Conservation (phyloP, 306 rosid species). For the Quercus agrifolia region DNA sequence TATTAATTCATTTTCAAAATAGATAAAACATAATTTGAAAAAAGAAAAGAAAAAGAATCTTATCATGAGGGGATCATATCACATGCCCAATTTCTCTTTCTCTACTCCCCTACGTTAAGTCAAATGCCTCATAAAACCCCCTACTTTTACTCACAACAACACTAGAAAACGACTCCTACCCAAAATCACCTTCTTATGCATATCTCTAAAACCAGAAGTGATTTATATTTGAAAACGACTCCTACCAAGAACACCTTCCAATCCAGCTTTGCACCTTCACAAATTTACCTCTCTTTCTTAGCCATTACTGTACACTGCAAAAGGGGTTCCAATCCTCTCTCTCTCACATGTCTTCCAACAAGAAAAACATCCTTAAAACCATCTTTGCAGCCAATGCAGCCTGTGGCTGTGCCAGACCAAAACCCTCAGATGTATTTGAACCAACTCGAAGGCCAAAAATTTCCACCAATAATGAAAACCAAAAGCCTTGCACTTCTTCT, state of each 20-base stretch:
- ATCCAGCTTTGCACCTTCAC: not conserved
- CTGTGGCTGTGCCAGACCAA: conserved; percentile 42
- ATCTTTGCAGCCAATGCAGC: conserved; percentile 36
- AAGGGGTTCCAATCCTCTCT: not conserved
- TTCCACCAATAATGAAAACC: not conserved
- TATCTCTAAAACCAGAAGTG: conserved; percentile 11
- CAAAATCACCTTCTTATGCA: conserved; percentile 9
- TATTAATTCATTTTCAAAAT: not conserved
- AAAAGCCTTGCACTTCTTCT: conserved; percentile 33
- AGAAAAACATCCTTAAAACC: conserved; percentile 30
- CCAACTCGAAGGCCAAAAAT: conserved; percentile 38
- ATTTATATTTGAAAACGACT: conserved; percentile 22
- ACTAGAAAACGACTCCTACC: conserved; percentile 17
- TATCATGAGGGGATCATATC: not conserved
- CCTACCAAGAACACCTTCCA: conserved; percentile 25
- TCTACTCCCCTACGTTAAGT: not conserved
- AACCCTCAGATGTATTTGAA: conserved; percentile 32
- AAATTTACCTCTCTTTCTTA: not conserved
- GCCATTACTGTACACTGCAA: not conserved
- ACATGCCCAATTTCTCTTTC: conserved; percentile 18
- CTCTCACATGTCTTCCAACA: conserved; percentile 40
- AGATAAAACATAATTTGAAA: not conserved
- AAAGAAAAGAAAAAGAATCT: not conserved
- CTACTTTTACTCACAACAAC: conserved; percentile 22
- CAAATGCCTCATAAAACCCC: not conserved